Evolutionary conservation across 345 rosid species (phyloP).

Genomic region (Euphorbia lathyris): DNA sequence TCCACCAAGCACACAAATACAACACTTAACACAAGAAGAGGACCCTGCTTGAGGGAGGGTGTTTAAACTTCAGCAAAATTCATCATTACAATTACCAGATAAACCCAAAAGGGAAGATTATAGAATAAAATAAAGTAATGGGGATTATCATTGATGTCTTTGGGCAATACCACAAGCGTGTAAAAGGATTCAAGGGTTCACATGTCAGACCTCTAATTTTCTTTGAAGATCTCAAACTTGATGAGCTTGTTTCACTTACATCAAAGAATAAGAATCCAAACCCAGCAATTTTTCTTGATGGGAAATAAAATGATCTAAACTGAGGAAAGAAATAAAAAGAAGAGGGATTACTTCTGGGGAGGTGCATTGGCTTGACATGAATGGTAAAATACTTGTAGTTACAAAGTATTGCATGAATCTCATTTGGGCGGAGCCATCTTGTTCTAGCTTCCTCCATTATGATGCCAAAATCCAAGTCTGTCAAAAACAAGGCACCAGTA

Average conservation of each 20-base stretch:
- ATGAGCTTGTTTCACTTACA: neutral
- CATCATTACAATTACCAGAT: neutral
- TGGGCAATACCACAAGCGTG: neutral
- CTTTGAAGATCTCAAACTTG: constrained; percentile 7
- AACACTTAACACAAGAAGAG: neutral
- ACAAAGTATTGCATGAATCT: constrained; percentile 78
- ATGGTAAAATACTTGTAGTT: constrained; percentile 68
- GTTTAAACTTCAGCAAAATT: neutral
- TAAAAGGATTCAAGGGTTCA: neutral
- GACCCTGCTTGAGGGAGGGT: neutral
- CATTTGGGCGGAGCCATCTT: constrained; percentile 98
- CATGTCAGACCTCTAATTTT: neutral
- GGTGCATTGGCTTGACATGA: constrained; percentile 73
- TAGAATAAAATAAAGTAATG: neutral
- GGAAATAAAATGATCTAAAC: neutral
- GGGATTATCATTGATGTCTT: neutral
- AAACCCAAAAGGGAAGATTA: neutral
- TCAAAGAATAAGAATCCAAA: neutral
- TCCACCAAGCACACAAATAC: neutral
- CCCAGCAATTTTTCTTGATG: neutral
- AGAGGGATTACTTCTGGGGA: constrained; percentile 63
- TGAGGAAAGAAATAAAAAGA: neutral
- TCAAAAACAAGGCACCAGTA: constrained; percentile 16
- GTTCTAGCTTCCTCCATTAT: constrained; percentile 71
- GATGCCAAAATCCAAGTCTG: constrained; percentile 72